Base-by-base conservation (phyloP, 2,329 filamentous ascomycete genomes). In the Exophiala dermatitidis region DNA sequence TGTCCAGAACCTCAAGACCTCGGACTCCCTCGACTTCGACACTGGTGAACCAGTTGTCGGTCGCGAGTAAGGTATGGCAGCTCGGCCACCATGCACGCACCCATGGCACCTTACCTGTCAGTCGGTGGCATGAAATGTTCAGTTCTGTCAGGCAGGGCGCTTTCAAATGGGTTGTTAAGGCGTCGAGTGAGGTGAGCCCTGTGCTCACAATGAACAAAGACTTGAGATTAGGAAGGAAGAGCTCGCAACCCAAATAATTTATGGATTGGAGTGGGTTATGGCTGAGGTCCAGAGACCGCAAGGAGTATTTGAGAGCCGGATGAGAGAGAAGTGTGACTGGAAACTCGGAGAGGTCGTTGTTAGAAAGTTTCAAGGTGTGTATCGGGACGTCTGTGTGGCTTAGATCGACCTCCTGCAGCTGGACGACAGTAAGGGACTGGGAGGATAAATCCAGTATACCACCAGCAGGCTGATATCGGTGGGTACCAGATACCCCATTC, bases 121-220 rank as follows among this genome's bases (percentile, higher is more conserved):
- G 72, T n/a, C 86, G 83, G 67, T 97, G 97, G 59, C 85, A 80
- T 28, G 86, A 89, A 5, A 94, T 76, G 65, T 97, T 88, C 1
- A 96, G 75, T 61, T 85, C 86, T 50, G 85, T 81, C 4, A 97
- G 77, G 4, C 72, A 75, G 0, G 90, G 89, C 0, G 90, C 89
- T n/a, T 78, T 76, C 3, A 97, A 77, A 59, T 82, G 74, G 3
- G 74, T 70, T 2, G 81, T 77, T 10, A 97, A 71, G 0, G 85
- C 81, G 1, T 79, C 76, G 6, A 96, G 71, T 2, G 82, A 82
- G 0, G 80, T 83, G 55, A 96, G 81, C 43, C 83, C 83, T 66
- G 93, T 91, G 28, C 80, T 80, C 41, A 81, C 76, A 26, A 97
- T 69, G 62, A 86, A 90, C 37, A 97, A 77, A 60, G 90, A 88